Conservation (phyloP, 2,329 filamentous ascomycete genomes). For the Orbilia oligospora region DNA sequence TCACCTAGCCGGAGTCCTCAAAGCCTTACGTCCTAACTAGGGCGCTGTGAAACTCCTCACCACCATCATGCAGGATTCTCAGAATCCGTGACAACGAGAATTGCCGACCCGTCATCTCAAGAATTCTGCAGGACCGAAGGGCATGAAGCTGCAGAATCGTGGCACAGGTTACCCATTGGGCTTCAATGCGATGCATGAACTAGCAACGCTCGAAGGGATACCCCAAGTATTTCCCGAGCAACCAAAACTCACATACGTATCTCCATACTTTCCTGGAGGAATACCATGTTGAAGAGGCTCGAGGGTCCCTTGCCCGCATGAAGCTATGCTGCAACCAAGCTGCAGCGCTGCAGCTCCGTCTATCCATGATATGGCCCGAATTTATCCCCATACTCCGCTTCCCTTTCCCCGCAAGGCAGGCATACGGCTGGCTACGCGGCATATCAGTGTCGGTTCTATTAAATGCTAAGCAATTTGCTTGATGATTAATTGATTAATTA, state of each 20-base stretch:
- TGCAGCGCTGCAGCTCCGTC: slow-evolving; percentile 13
- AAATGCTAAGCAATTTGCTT: slow-evolving; percentile 5
- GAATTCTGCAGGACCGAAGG: neutral
- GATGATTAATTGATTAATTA: slow-evolving; percentile 19
- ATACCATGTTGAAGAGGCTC: slow-evolving; percentile 4
- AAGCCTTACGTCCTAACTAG: neutral
- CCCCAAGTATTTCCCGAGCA: neutral
- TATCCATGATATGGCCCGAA: slow-evolving; percentile 28
- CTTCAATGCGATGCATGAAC: slow-evolving; percentile 29
- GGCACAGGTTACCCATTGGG: slow-evolving; percentile 8
- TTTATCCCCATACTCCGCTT: slow-evolving; percentile 25
- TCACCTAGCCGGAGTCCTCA: neutral
- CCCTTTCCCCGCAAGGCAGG: slow-evolving; percentile 23
- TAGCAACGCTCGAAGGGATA: neutral
- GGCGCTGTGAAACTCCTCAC: neutral
- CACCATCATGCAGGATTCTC: neutral
- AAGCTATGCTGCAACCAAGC: slow-evolving; percentile 21
- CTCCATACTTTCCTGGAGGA: slow-evolving; percentile 19
- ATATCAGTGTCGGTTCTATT: slow-evolving; percentile 8
- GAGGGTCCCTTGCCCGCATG: slow-evolving; percentile 43
- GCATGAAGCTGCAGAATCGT: neutral
- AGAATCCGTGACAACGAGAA: neutral
- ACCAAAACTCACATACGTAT: neutral
- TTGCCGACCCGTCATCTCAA: neutral
- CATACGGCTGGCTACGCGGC: slow-evolving; percentile 25